A percentile compares a stretch with the other conserved stretches of the same genome.
Conservation (phyloP, 2,329 filamentous ascomycete genomes). For the Pestalotiopsis sp. region DNA sequence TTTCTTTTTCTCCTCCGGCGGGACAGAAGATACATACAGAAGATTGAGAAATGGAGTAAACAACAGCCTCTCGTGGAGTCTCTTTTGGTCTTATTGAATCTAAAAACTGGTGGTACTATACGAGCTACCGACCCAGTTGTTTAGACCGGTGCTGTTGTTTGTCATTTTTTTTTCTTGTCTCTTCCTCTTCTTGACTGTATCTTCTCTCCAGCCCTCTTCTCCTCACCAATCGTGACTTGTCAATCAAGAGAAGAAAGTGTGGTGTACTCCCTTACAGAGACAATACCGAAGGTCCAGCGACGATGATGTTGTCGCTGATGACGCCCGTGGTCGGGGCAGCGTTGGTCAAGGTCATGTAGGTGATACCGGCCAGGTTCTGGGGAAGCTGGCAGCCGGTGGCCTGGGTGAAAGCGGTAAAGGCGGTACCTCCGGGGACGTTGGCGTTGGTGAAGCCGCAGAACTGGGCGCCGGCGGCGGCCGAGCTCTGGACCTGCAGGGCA, state of each 20-base stretch:
- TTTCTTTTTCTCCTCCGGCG: neutral
- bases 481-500: constrained; percentile 50
- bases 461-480: constrained; percentile 52
- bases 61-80: neutral
- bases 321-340: constrained; percentile 50
- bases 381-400: constrained; percentile 63
- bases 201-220: neutral
- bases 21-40: neutral
- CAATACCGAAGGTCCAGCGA: constrained; percentile 67
- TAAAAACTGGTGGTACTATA: constrained; percentile 15
- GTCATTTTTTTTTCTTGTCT: neutral
- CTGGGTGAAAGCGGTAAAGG: constrained; percentile 59
- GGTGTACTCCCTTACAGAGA: constrained; percentile 36
- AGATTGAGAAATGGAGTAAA: neutral
- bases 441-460: constrained; percentile 72
- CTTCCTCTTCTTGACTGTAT: neutral
- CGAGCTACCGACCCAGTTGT: constrained; percentile 13
- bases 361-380: constrained; percentile 62
- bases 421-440: constrained; percentile 57
- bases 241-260: neutral
- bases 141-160: constrained; percentile 11
- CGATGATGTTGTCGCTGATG: constrained; percentile 63
- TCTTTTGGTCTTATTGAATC: constrained; percentile 4
- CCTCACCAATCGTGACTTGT: neutral
- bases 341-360: constrained; percentile 69